Base-by-base conservation (phyloP, 2,329 filamentous ascomycete species). In the Lithohypha guttulata region DNA sequence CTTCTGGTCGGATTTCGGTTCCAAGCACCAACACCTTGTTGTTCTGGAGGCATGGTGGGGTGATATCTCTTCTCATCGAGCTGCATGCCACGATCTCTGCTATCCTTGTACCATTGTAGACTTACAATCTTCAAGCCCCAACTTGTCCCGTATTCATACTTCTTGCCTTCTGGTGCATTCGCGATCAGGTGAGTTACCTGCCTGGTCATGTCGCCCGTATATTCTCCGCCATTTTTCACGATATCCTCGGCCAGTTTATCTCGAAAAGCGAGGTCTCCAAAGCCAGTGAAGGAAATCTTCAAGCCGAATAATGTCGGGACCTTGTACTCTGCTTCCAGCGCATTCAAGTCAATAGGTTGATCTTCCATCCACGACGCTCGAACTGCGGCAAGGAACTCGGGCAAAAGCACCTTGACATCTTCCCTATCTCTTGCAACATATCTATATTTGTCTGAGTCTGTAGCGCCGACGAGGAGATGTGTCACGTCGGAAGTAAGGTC, bases 401-500 rank as follows among this genome's bases (percentile, higher is more conserved):
- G 75, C 29, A 75, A 75, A 64, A 98, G 79, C 34, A 86, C 79
- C 56, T 77, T 78, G 54, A 98, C 79, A 55, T 98, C 91, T 33
- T 81, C 77, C 37, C 91, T 75, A 58, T 89, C 82, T 55, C 80
- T 84, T 39, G 89, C 91, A 54, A 96, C 89, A 68, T 93, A 94
- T 59, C 79, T 81, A 63, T 98, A 98, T 61, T 98, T 98, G 34
- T 82, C 77, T 1, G 89, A 96, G 57, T 89, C 76, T 53, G 85
- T 82, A 53, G 83, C 79, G 58, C 87, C 91, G 45, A 94, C 84
- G 47, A 98, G 74, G 32, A 98, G 77, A 64, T 98, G 91, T 4
- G 91, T 96, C 33, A 93, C 85, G 59, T 95, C 85, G 41, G 83
- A 84, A n/a, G 87, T 96, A 30, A 98, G 75, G 59, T 98, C 87